Evolutionary conservation across 768 basidiomycete species (phyloP), one percentile per base, ranked within the genome.

Genomic region (Kwoniella sp.): DNA sequence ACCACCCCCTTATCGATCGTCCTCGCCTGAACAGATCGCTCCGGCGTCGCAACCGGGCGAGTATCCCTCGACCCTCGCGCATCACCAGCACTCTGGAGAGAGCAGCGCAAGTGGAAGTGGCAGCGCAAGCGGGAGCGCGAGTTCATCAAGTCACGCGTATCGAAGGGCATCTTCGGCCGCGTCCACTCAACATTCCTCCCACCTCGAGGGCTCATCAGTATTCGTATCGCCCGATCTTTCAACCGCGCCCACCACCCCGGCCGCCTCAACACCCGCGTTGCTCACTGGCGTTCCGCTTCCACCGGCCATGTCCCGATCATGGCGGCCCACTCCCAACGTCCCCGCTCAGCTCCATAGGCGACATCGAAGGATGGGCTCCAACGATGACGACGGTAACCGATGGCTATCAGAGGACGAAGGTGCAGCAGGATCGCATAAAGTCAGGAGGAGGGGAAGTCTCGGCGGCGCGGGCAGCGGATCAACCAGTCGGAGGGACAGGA

Each of bases 341-440:
- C 57, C 57, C 17, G 17, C 23, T 2, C 39, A 46, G 23, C 10
- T 54, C 11, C 47, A 46, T 37, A 52, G 37, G 17, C 31, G 41
- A n/a, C 46, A 36, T 17, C 34, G 36, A 6, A 27, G 33, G 38
- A 20, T 38, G 3, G 34, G 19, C 25, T 29, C 42, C 25, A 46
- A 46, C 23, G 64, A 47, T 2, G 58, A 49, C 19, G 62, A 57
- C 19, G 31, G 37, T 20, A 63, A 67, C 58, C 53, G 69, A 17
- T 73, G 71, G 71, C 51, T 73, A 27, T 68, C 65, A 11, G 71
- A 71, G 34, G 71, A 71, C 37, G 71, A 73, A 41, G 71, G 71
- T n/a, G n/a, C n/a, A 0, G 37, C 49, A 10, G 56, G 64, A 29
- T 40, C 44, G 27, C 26, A 48, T n/a, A 20, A 45, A 15, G 29